Evolutionary conservation across 768 basidiomycete genomes (phyloP).

Genomic region (Filobasidium floriforme): DNA sequence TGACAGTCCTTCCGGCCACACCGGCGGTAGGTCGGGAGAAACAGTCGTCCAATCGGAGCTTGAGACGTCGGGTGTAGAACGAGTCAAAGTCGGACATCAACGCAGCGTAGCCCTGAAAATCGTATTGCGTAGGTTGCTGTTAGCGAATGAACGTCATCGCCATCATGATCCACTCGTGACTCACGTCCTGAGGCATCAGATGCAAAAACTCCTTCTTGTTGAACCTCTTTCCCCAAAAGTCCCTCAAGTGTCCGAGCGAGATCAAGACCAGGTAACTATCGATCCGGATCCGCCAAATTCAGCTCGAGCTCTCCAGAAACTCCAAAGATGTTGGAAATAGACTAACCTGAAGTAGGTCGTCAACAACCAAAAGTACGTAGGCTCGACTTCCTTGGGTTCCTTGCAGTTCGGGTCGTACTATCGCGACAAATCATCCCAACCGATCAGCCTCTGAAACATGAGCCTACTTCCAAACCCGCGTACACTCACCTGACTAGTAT

Average conservation of each 20-base stretch:
- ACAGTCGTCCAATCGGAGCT: conserved; percentile 88
- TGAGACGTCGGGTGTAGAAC: conserved; percentile 94
- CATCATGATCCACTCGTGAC: conserved; percentile 38
- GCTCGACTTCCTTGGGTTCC: conserved; percentile 59
- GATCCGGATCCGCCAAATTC: neutral
- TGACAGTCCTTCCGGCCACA: conserved; percentile 87
- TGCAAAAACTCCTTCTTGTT: conserved; percentile 64
- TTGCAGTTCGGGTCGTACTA: conserved; percentile 43
- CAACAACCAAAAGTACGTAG: conserved; percentile 84
- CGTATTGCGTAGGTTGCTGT: neutral
- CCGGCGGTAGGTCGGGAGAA: conserved; percentile 88
- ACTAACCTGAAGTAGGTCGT: conserved; percentile 65
- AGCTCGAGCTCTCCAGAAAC: neutral
- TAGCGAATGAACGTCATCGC: too few species aligned
- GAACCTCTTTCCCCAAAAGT: conserved; percentile 87
- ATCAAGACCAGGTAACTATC: conserved; percentile 82
- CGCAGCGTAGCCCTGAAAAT: conserved; percentile 78
- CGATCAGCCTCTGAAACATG: neutral
- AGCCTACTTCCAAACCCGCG: too few species aligned
- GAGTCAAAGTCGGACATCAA: conserved; percentile 98
- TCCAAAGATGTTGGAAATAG: neutral
- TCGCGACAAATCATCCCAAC: conserved; percentile 11
- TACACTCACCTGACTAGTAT: conserved; percentile 47
- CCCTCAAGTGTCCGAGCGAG: conserved; percentile 80
- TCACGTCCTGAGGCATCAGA: conserved; percentile 72